Base-by-base conservation (phyloP, 352 stramenopile genomes). In the Globisporangium orthogonon region DNA sequence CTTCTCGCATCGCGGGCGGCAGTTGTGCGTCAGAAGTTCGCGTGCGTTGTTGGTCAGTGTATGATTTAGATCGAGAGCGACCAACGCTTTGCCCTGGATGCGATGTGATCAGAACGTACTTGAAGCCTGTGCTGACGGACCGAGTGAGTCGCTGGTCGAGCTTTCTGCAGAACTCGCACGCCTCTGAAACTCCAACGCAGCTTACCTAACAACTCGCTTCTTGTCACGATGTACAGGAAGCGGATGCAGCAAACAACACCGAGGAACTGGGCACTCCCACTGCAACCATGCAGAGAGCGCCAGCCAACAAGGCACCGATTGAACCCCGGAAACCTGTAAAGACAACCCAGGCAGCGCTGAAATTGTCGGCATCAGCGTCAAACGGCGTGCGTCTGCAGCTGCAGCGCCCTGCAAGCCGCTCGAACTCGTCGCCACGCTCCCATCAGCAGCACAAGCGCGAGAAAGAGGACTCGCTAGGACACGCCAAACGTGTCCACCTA, bases 1-100 rank as follows among this genome's bases (percentile, higher is more conserved):
- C 29, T 86, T 83, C 47, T 72, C 69, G 43, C 73, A 86, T 60
- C 76, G 76, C 13, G 73, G 76, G 10, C 73, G 73, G 0, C 66
- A 83, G 49, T 53, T 86, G 76, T 86, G 46, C 69, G 65, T 74
- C 15, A 4, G 28, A n/a, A 40, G 13, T 7, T 35, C 31, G 31
- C 7, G 31, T 35, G 31, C 31, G 31, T 35, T 35, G 31, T 4
- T 7, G 31, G 31, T 35, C 31, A 35, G 31, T 7, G 4, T 4
- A 40, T 29, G 15, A 31, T 2, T 41, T 28, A 28, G 5, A 40
- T 23, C 17, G 40, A 11, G 44, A 53, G 10, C 40, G 23, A 11
- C 50, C 59, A 17, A 45, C 52, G 28, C n/a, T 50, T 18, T 37
- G 30, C 30, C 23, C 15, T 40, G 45, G 0, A 53, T 47, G 66